Evolutionary conservation across 768 basidiomycete species (phyloP).

Genomic region (Suillus clintonianus): DNA sequence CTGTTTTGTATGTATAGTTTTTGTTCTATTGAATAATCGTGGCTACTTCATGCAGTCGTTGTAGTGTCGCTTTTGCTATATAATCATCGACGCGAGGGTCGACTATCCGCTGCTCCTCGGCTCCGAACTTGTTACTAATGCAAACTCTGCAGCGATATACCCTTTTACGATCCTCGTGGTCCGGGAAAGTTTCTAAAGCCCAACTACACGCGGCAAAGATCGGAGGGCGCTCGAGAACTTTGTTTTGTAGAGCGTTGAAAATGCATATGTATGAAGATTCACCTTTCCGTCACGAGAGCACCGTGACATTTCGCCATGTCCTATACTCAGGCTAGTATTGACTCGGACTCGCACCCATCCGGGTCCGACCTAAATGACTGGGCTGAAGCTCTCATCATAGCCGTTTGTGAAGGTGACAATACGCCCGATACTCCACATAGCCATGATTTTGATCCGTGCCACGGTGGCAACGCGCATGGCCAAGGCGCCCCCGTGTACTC

Average conservation of each 20-base stretch:
- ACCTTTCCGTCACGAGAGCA: neutral
- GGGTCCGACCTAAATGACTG: neutral
- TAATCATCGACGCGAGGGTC: too few relatives aligned
- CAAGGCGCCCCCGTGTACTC: neutral
- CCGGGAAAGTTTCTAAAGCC: neutral
- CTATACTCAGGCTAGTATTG: neutral
- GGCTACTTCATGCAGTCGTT: too few relatives aligned
- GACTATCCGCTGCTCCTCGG: too few relatives aligned
- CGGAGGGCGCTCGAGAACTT: too few relatives aligned
- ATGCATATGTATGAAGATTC: neutral
- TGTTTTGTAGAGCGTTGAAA: too few relatives aligned
- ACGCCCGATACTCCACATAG: neutral
- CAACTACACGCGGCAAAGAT: neutral
- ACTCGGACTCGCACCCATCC: neutral
- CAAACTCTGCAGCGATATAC: too few relatives aligned
- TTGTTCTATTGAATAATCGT: too few relatives aligned
- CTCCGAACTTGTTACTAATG: too few relatives aligned
- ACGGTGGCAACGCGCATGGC: neutral
- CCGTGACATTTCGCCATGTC: neutral
- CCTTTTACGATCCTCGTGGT: too few relatives aligned
- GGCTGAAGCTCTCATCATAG: neutral
- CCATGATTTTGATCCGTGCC: neutral
- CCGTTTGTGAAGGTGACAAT: neutral
- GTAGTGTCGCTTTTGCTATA: too few relatives aligned
- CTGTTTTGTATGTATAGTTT: too few relatives aligned